Evolutionary conservation across 257 asterid species (phyloP).

Genomic region (Plantago ovata): DNA sequence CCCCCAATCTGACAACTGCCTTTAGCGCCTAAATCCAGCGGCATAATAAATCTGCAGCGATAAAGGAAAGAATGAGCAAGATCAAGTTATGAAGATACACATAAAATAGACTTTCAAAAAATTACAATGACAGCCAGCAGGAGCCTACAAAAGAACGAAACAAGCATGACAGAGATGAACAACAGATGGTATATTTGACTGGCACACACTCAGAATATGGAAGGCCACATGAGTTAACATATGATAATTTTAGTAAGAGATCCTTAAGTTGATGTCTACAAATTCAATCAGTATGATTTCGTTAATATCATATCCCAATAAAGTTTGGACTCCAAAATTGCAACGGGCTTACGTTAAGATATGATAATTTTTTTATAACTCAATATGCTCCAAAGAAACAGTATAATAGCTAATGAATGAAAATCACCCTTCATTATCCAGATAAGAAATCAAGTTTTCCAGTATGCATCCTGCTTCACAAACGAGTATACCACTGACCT

Average conservation of each 20-base stretch:
- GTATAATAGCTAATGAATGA: slow-evolving; percentile 8
- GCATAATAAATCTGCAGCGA: slow-evolving; percentile 72
- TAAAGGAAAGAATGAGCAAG: slow-evolving; percentile 17
- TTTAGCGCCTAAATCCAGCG: slow-evolving; percentile 99
- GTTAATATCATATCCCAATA: too few relatives aligned
- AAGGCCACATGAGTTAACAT: neutral
- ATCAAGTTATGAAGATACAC: slow-evolving; percentile 12
- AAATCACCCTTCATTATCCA: slow-evolving; percentile 79
- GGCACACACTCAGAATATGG: neutral
- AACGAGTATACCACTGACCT: slow-evolving; percentile 89
- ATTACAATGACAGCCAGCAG: neutral
- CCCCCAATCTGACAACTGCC: slow-evolving; percentile 99
- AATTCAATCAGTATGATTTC: too few relatives aligned
- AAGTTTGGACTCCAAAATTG: too few relatives aligned
- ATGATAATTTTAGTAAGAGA: too few relatives aligned
- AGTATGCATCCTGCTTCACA: slow-evolving; percentile 99
- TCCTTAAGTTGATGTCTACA: too few relatives aligned
- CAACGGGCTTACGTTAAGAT: too few relatives aligned
- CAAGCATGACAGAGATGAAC: too few relatives aligned
- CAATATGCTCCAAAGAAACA: neutral
- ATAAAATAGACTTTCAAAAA: slow-evolving; percentile 13
- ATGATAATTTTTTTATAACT: neutral
- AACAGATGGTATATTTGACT: neutral
- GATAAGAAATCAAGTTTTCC: slow-evolving; percentile 87
- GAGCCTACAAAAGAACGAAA: neutral